Conservation (phyloP, 164 flowering plant species). For the Pachysandra terminalis region DNA sequence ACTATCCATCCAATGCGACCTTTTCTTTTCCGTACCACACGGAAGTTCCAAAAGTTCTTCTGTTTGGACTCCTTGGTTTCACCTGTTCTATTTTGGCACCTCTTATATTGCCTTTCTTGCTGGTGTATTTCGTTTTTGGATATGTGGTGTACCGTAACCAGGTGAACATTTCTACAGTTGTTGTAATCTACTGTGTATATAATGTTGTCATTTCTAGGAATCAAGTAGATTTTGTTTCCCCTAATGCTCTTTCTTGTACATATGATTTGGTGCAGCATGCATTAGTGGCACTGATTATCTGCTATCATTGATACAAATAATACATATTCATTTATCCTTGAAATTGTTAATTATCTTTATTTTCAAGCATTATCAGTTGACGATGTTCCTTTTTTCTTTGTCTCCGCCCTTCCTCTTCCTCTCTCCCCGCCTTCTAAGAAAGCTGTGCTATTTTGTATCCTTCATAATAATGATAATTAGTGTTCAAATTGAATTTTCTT, state of each 20-base stretch:
- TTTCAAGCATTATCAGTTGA: too few relatives aligned
- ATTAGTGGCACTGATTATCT: background rate
- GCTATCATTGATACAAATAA: background rate
- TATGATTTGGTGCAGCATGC: background rate
- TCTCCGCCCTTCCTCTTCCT: too few relatives aligned
- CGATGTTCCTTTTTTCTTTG: too few relatives aligned
- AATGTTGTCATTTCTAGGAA: background rate
- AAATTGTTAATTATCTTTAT: too few relatives aligned
- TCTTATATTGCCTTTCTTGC: conserved; percentile 78
- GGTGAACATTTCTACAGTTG: conserved; percentile 35
- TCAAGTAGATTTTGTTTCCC: background rate
- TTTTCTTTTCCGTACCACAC: conserved; percentile 88
- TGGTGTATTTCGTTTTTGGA: conserved; percentile 72
- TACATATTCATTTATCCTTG: background rate
- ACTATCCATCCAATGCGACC: conserved; percentile 28
- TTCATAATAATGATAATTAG: too few relatives aligned
- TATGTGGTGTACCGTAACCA: conserved; percentile 85
- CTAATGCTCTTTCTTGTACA: background rate
- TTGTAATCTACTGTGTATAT: background rate
- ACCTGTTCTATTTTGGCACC: conserved; percentile 81
- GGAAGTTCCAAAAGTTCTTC: conserved; percentile 77
- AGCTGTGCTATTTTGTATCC: background rate
- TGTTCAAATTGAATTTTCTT: background rate
- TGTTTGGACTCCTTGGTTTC: conserved; percentile 90
- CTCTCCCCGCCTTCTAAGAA: too few relatives aligned